Evolutionary conservation across 202 grass and related monocot species (phyloP).

Genomic region (Bolboschoenoplectus hybrid): DNA sequence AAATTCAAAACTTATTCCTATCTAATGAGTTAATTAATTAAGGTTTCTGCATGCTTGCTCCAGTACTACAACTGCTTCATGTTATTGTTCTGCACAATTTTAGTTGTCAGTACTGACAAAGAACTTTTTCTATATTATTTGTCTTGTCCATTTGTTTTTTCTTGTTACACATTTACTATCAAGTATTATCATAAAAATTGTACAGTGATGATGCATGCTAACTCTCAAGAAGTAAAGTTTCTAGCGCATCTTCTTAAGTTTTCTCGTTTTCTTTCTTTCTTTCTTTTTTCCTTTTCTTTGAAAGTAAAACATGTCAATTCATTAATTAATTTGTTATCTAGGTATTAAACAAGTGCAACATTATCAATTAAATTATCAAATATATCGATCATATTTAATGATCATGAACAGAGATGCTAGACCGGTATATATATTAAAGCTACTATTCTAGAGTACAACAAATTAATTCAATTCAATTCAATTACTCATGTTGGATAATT

Average conservation of each 20-base stretch:
- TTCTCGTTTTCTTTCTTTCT: neutral
- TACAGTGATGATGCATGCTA: neutral
- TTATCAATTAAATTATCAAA: neutral
- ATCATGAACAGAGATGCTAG: neutral
- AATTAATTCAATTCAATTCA: neutral
- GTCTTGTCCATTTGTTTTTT: neutral
- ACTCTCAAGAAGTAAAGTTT: neutral
- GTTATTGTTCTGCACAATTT: neutral
- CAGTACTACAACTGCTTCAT: neutral
- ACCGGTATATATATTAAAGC: neutral
- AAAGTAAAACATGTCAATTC: constrained; percentile 3
- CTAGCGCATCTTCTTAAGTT: neutral
- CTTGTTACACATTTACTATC: neutral
- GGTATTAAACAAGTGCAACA: neutral
- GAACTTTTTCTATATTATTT: neutral
- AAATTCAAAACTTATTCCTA: neutral
- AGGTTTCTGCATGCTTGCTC: neutral
- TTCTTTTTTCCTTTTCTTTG: neutral
- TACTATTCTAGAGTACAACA: neutral
- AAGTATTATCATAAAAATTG: neutral
- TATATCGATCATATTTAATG: neutral
- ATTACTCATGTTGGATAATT: neutral
- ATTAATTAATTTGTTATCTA: neutral
- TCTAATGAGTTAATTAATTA: neutral
- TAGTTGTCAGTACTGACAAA: neutral